Evolutionary conservation across 208 protist genomes (phyloP).

Genomic region (Wallacemonas rigidus): DNA sequence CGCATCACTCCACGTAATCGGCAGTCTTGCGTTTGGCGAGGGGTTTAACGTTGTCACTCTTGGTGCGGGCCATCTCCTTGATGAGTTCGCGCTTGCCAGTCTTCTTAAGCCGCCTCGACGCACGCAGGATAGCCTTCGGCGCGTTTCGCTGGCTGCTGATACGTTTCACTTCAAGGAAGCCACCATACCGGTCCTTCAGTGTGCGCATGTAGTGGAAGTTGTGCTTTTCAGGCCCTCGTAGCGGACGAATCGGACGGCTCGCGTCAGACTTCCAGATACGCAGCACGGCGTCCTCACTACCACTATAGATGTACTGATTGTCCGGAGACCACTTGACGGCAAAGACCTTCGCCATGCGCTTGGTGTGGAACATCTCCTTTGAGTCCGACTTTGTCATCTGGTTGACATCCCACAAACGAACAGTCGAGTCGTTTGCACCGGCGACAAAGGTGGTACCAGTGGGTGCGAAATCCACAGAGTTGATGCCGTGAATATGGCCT

Average conservation of each 20-base stretch:
- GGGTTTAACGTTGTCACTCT: constrained; percentile 79
- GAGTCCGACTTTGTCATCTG: constrained; percentile 84
- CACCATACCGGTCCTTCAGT: constrained; percentile 84
- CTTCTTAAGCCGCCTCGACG: constrained; percentile 67
- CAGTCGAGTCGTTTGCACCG: constrained; percentile 94
- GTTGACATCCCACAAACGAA: constrained; percentile 95
- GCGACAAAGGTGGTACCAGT: constrained; percentile 96
- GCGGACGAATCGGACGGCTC: constrained; percentile 86
- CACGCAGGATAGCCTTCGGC: constrained; percentile 78
- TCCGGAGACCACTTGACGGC: constrained; percentile 93
- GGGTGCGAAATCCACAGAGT: constrained; percentile 96
- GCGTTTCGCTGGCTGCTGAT: constrained; percentile 90
- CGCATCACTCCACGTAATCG: constrained; percentile 74
- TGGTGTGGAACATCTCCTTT: constrained; percentile 98
- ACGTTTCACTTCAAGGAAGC: constrained; percentile 86
- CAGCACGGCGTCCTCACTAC: constrained; percentile 97
- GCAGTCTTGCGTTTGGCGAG: constrained; percentile 89
- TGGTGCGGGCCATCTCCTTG: constrained; percentile 85
- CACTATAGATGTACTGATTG: constrained; percentile 94
- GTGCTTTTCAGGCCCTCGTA: constrained; percentile 88
- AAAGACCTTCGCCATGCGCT: constrained; percentile 97
- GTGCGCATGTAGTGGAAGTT: constrained; percentile 94
- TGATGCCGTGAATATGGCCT: constrained; percentile 95
- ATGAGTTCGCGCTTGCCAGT: constrained; percentile 79
- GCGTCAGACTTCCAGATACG: constrained; percentile 96